phyloP scores from a whole-genome alignment of 441 rosid genomes.

The Gossypium davidsonii region DNA sequence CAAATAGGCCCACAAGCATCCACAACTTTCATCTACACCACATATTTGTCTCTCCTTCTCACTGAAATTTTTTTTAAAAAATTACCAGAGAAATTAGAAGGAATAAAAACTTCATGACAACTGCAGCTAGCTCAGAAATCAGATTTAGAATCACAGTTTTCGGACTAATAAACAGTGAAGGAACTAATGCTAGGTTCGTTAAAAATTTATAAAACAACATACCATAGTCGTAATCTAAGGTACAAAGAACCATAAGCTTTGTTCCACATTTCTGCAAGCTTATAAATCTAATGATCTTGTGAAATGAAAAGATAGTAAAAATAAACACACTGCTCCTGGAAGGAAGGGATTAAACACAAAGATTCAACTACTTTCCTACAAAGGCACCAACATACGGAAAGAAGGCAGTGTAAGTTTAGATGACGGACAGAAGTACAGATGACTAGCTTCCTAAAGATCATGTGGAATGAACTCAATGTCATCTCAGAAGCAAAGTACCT shows the following conservation, averaged over 20 bases:
- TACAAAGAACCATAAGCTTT: constrained; percentile 2
- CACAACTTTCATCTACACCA: constrained; percentile 62
- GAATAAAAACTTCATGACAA: neutral
- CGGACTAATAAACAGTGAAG: neutral
- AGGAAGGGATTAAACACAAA: neutral
- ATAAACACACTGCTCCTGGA: neutral
- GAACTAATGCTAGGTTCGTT: neutral
- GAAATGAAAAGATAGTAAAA: neutral
- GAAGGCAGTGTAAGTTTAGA: neutral
- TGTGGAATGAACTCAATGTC: neutral
- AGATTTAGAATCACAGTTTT: neutral
- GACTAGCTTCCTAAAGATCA: constrained; percentile 2
- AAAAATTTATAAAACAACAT: neutral
- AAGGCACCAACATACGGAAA: neutral
- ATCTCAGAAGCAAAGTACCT: neutral
- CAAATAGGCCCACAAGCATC: constrained; percentile 89
- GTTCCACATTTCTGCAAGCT: neutral
- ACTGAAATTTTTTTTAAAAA: constrained; percentile 38
- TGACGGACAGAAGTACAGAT: neutral
- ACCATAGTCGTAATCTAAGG: neutral
- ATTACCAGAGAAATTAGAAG: neutral
- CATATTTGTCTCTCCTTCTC: constrained; percentile 83
- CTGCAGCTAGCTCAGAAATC: neutral
- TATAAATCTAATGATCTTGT: neutral
- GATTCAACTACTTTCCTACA: constrained; percentile 1